These are phyloP conservation scores for Diaporthe australafricana DNA, from an alignment of 2,329 filamentous ascomycete species.

Conservation along the genomic window DNA sequence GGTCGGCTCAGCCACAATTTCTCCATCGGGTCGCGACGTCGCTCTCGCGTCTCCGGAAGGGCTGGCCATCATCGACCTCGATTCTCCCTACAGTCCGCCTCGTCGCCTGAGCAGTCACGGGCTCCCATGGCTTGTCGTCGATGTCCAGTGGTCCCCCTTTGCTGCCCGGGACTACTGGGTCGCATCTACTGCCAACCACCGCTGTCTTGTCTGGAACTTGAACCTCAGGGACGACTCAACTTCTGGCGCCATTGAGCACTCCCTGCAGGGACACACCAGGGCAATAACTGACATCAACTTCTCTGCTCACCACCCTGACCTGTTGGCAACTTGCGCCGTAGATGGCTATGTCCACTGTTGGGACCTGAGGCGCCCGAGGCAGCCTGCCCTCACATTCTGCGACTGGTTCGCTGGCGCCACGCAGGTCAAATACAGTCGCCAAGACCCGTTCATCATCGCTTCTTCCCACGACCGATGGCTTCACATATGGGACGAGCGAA, in stretches of 20 bases:
- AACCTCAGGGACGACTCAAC: slow-evolving; percentile 80
- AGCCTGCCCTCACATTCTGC: slow-evolving; percentile 83
- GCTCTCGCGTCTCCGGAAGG: slow-evolving; percentile 91
- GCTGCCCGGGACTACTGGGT: slow-evolving; percentile 92
- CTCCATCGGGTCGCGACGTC: slow-evolving; percentile 89
- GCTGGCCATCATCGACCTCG: slow-evolving; percentile 90
- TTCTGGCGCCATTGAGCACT: slow-evolving; percentile 82
- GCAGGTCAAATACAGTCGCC: slow-evolving; percentile 94
- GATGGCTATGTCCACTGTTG: slow-evolving; percentile 95
- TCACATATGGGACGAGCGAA: slow-evolving; percentile 90
- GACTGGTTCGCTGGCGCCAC: slow-evolving; percentile 96
- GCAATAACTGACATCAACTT: slow-evolving; percentile 98
- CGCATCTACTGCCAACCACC: slow-evolving; percentile 93
- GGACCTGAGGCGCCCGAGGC: slow-evolving; percentile 81
- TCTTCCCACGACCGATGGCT: slow-evolving; percentile 91
- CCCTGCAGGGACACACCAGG: slow-evolving; percentile 82
- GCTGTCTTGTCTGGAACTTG: slow-evolving; percentile 93
- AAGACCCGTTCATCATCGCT: slow-evolving; percentile 86
- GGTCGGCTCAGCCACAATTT: slow-evolving; percentile 92
- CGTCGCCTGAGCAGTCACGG: slow-evolving; percentile 85
- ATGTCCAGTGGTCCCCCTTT: slow-evolving; percentile 97
- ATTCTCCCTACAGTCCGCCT: slow-evolving; percentile 88
- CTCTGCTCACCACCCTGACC: slow-evolving; percentile 89
- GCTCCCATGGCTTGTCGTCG: slow-evolving; percentile 93
- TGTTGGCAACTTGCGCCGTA: slow-evolving; percentile 89